Evolutionary conservation across 768 basidiomycete species (phyloP), one percentile per base, ranked within the genome.

Genomic region (Xerocomus brunneocitrinus): DNA sequence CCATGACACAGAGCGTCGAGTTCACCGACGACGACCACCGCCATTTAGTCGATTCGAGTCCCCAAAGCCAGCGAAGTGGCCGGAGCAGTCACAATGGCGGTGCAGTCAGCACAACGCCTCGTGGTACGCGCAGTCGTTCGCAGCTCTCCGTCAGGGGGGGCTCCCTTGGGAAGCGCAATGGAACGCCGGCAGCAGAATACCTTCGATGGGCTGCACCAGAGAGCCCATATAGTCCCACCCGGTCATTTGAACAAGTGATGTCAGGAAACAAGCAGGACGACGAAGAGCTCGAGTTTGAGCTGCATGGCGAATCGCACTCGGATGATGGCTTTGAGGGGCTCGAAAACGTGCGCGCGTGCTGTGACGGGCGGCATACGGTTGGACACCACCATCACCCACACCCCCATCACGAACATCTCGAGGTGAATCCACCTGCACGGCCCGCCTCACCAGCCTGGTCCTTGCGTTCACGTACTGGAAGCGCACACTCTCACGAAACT

Each of bases 311-410:
- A 19, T 76, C 77, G 22, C 67, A 80, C 57, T 87, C 83, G 12
- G 89, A 91, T 58, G 84, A 84, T 31, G 91, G 83, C 5, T 98
- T 82, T 66, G 95, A 98, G 63, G 94, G 93, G 0, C 69, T 98
- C 50, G 95, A 98, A 74, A 98, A 98, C 62, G 94, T 98, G 22
- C 81, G 95, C 24, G 93, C 89, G 1, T 93, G 91, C 67, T 93
- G 90, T 62, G 89, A 91, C 66, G 91, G 90, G 19, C 78, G 82
- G 48, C 91, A 94, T 69, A 92, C 90, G 1, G 89, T 94, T 16
- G 89, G 90, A 16, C 77, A 81, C 46, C 80, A 82, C 49, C 84
- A 84, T 43, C 83, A 82, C n/a, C 43, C 56, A 28, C 80, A 83
- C 40, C 78, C 58, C 27, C 81, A 84, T 35, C 81, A 83, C 44